phyloP scores from a whole-genome alignment of 495 filamentous ascomycete genomes.

The Xanthoparmelia taractica region DNA sequence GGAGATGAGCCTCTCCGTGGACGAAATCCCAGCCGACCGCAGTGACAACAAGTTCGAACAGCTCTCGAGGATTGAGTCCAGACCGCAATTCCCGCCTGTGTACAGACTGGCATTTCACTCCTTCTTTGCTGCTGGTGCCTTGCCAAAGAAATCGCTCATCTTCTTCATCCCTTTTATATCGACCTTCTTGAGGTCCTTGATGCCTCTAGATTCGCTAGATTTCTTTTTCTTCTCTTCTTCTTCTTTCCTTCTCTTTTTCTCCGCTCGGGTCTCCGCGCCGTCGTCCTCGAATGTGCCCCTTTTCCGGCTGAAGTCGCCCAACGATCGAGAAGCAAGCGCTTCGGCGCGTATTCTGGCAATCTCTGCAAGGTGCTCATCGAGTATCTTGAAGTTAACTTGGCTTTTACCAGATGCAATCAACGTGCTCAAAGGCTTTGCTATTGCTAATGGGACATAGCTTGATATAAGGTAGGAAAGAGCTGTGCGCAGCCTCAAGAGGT shows the following conservation, averaged over 20 bases:
- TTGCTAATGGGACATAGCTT: slow-evolving; percentile 53
- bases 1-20: slow-evolving; percentile 21
- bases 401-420: slow-evolving; percentile 40
- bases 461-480: slow-evolving; percentile 69
- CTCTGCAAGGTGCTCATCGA: slow-evolving; percentile 58
- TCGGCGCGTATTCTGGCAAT: slow-evolving; percentile 60
- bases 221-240: slow-evolving; percentile 74
- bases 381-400: slow-evolving; percentile 58
- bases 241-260: slow-evolving; percentile 60
- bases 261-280: slow-evolving; percentile 39
- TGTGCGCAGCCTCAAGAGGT: slow-evolving; percentile 64
- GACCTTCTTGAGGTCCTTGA: slow-evolving; percentile 77
- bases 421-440: slow-evolving; percentile 44
- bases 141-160: slow-evolving; percentile 88
- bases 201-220: slow-evolving; percentile 59
- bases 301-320: slow-evolving; percentile 70
- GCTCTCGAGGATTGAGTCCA: background rate
- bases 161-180: slow-evolving; percentile 92
- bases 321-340: slow-evolving; percentile 54
- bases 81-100: background rate
- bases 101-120: slow-evolving; percentile 7
- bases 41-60: background rate
- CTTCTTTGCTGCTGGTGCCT: slow-evolving; percentile 35
- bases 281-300: slow-evolving; percentile 63
- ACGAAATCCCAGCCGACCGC: background rate